A percentile compares a stretch with the other conserved stretches of the same genome.
Evolutionary conservation across 163 green algal genomes (phyloP).

Genomic region (Scenedesmus sp.): DNA sequence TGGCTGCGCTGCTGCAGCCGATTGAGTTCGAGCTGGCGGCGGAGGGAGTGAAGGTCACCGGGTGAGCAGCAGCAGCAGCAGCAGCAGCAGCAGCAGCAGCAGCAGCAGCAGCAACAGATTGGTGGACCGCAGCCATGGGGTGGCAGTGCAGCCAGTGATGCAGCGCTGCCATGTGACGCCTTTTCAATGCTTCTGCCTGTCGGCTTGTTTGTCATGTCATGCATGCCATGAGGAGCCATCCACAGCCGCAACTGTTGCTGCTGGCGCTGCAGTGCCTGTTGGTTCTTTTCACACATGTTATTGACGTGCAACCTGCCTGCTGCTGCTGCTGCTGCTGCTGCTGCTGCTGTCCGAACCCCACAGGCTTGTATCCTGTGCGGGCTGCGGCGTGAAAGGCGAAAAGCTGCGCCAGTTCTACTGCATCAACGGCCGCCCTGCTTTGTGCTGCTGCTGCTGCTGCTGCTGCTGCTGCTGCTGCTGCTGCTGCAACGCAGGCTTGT

Average conservation of each 20-base stretch:
- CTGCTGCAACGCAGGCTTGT: conserved; percentile 68
- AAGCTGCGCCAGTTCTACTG: background rate
- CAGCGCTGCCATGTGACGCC: background rate
- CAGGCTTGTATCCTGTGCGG: conserved; percentile 3
- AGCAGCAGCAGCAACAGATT: background rate
- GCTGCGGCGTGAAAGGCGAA: conserved; percentile 25
- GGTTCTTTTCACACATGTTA: background rate
- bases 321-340: conserved; percentile 6
- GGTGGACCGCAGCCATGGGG: too few species aligned
- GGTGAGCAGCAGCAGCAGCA: conserved; percentile 26
- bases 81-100: conserved; percentile 15
- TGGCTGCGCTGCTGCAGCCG: conserved; percentile 76
- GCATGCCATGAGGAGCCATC: too few species aligned
- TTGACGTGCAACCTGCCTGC: background rate
- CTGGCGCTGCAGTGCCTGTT: too few species aligned
- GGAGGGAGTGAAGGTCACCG: conserved; percentile 37
- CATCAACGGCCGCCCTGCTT: background rate
- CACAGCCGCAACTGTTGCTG: too few species aligned
- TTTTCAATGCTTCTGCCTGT: background rate
- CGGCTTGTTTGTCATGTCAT: too few species aligned
- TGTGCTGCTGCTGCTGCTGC: background rate
- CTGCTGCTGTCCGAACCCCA: background rate
- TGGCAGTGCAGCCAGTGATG: background rate
- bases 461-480: conserved; percentile 6
- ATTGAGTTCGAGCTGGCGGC: conserved; percentile 70